A percentile compares a stretch with the other conserved stretches of the same genome.
Conservation (phyloP, 2,329 filamentous ascomycete genomes). For the Fusarium sp. region DNA sequence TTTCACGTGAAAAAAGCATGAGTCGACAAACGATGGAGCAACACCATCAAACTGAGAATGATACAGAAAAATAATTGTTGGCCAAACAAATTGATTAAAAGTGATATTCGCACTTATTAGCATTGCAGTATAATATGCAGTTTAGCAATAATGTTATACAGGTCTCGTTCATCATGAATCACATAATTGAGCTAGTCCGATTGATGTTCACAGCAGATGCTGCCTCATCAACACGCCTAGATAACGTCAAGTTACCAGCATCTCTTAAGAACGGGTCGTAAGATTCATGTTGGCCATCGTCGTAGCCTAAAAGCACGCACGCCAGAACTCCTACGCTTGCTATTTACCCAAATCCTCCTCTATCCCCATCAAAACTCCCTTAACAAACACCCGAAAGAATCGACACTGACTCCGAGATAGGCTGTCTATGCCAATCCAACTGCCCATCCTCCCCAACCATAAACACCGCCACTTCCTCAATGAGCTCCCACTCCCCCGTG, state of each 20-base stretch:
- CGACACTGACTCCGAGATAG: conserved; percentile 47
- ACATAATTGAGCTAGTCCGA: no score
- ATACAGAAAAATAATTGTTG: no score
- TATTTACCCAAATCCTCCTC: not conserved
- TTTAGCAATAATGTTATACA: accelerated
- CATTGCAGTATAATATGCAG: accelerated
- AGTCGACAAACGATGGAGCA: not conserved
- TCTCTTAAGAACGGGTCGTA: not conserved
- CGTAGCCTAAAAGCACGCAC: conserved; percentile 17
- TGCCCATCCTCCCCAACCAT: conserved; percentile 43
- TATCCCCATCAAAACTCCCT: not conserved
- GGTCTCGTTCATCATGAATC: accelerated
- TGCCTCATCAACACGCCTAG: not conserved
- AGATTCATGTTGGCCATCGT: not conserved
- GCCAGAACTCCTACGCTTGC: conserved; percentile 23
- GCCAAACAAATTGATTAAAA: no score
- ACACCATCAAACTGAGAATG: not conserved
- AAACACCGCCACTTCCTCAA: conserved; percentile 51
- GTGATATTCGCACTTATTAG: not conserved
- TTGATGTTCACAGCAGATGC: not conserved
- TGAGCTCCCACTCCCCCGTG: conserved; percentile 48
- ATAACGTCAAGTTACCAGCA: not conserved
- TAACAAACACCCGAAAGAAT: conserved; percentile 40
- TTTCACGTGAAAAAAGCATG: not conserved
- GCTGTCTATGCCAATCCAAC: conserved; percentile 49